Base-by-base conservation (phyloP, 768 basidiomycete species). In the Suillus discolor region DNA sequence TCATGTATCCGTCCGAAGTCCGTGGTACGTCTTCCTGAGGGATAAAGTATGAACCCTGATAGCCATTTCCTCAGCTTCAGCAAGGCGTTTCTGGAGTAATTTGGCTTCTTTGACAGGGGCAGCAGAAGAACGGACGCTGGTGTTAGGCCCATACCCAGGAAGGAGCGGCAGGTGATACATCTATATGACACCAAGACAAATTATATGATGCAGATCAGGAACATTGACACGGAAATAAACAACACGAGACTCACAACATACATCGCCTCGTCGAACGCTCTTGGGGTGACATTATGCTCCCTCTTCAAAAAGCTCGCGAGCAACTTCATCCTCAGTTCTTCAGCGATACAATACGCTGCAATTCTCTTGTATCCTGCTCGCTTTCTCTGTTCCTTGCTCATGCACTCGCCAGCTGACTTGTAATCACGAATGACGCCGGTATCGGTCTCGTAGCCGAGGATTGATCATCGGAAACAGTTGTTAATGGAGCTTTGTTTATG, bases 121-220 rank as follows among this genome's bases (percentile, higher is more conserved):
- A 13, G 89, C 85, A 0, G 93, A 94, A 0, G 93, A 95, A n/a
- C 96, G 90, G 34, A 97, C 80, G 66, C 91, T 94, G 3, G 90
- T 88, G 49, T 89, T 86, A 1, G 92, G 91, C 0, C 91, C 91
- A 71, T 98, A 98, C 0, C 96, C 96, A 9, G 96, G 94, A 18
- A 97, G 83, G 4, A 98, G 82, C 2, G 96, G 96, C 0, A 97
- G 83, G 74, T 94, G 92, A 73, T 98, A 97, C 81, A 96, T 89
- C 95, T 96, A 67, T 36, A 18, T 47, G 18, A 23, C 64, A 53
- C 28, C 63, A 42, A 3, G 16, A 15, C 7, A n/a, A 45, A 64
- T 15, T 45, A 25, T 68, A 54, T 25, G 67, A 66, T 9, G 41
- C 1, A 39, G 54, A 54, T 20, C 49, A 31, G 51, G 42, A 34